Evolutionary conservation across 75 land plant species (phyloP), one percentile per base, ranked within the genome.

Genomic region (Picea glauca): DNA sequence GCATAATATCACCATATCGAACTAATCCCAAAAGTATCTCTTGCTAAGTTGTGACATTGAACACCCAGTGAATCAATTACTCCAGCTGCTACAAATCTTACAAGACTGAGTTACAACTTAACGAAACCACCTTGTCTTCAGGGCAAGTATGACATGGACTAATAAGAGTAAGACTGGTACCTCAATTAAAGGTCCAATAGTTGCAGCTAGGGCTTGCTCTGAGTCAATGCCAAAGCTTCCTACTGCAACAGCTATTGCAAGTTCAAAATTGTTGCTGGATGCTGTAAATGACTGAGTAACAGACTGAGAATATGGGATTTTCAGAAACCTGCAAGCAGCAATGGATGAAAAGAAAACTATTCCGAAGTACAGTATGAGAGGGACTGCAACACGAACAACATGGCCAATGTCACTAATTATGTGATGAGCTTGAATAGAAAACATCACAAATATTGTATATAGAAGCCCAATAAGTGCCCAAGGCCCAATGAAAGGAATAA

Each of bases 221-320:
- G 86, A 84, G 62, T 86, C 87, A 11, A 86, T 86, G 65, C 87
- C 87, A 56, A 86, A 86, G 56, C 76, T 78, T 20, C 87, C 86
- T 46, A 86, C 87, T 7, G 86, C 87, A 23, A 86, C 87, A 32
- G 87, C 87, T 17, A 86, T 86, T 50, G 87, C 87, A 20, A 86
- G 87, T 75, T 86, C 87, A 62, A 86, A 86, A 50, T 86, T 86
- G 75, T 86, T 83, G 62, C 86, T 83, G 6, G 86, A 33, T 58
- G 87, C 86, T 2, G 87, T 86, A 75, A 86, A 86, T n/a, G 86
- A 75, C 62, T 83, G 87, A 8, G 86, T 84, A 58, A 86, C 87
- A 21, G 80, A 65, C 59, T 78, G 83, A 5, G 76, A 62, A 30
- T 86, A 86, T 46, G 87, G 61, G 73, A 86, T 76, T 9, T 80